Base-by-base conservation (phyloP, 2,329 filamentous ascomycete genomes). In the Ambrosiella xylebori region DNA sequence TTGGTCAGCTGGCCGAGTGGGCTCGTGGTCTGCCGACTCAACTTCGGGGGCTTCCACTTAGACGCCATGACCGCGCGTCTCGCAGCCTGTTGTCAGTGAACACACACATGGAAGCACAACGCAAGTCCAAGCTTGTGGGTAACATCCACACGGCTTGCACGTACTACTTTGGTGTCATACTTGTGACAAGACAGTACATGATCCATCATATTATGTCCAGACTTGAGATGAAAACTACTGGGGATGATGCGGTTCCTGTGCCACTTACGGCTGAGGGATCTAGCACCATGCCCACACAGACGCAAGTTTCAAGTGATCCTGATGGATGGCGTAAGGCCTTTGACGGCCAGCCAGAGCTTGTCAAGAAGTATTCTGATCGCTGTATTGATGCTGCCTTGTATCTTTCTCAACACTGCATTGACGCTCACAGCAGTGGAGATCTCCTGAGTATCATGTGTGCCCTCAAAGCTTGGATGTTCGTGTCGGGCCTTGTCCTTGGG, bases 361-460 rank as follows among this genome's bases (percentile, higher is more conserved):
- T 54, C 38, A 54, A 54, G 2, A 45, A 64, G 27, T 64, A 78
- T 17, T 71, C 74, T 0, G 65, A 71, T 38, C 74, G 72, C 2
- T 78, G 76, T 61, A 67, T 75, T 3, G 72, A 76, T 56, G 72
- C 75, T 0, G 75, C 75, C 0, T 66, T 71, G 0, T 76, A 73
- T 61, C 74, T 78, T 70, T 70, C 74, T 1, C 72, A 76, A 58
- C 73, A 72, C 35, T 76, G 74, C 50, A 63, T 70, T 45, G 69
- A 75, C 61, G 69, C 71, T 5, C 64, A 71, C 44, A 67, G 67
- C 37, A 68, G 70, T 19, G 64, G 66, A 3, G 61, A 74, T 17
- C 65, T 76, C 1, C 64, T 75, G 8, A 68, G 67, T 36, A 77
- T 77, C 57, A 76, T 77, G 74, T 74, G 73, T 57, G 69, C 77